Percentiles rank a stretch among this genome's conserved stretches.
These are phyloP conservation scores for Gnetum montanum DNA, from an alignment of 75 land plant species.

Conservation along the genomic window DNA sequence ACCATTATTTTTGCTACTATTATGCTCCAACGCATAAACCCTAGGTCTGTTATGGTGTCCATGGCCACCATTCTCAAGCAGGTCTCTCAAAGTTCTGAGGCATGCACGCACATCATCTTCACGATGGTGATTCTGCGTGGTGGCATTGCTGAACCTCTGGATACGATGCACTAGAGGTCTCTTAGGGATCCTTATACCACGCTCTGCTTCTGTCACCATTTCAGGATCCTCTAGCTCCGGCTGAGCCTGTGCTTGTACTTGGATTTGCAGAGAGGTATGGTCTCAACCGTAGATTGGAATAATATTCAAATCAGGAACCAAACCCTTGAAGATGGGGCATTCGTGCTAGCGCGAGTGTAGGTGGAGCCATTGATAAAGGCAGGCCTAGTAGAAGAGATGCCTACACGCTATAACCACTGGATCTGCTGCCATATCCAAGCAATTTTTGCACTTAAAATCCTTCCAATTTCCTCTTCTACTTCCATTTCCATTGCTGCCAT, in stretches of 20 bases:
- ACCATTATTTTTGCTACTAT: too few relatives aligned
- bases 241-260: not conserved
- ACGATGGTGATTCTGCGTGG: too few relatives aligned
- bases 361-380: conserved; percentile 78
- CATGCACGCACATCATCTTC: too few relatives aligned
- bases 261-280: not conserved
- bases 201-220: conserved; percentile 45
- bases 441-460: conserved; percentile 76
- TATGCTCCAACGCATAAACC: too few relatives aligned
- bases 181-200: conserved; percentile 15
- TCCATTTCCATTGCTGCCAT: not conserved
- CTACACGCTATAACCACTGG: conserved; percentile 86
- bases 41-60: too few relatives aligned
- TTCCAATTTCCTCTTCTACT: not conserved
- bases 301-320: conserved; percentile 35
- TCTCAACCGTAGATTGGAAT: conserved; percentile 87
- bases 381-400: conserved; percentile 88
- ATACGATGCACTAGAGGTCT: too few relatives aligned
- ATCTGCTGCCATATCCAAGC: conserved; percentile 65
- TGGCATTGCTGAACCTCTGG: too few relatives aligned
- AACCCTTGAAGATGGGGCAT: conserved; percentile 89
- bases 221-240: conserved; percentile 40
- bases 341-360: conserved; percentile 50
- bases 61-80: too few relatives aligned
- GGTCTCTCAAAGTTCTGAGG: too few relatives aligned